Conservation (phyloP, 192 early-diverging fungal species). For the Coemansia sp. region DNA sequence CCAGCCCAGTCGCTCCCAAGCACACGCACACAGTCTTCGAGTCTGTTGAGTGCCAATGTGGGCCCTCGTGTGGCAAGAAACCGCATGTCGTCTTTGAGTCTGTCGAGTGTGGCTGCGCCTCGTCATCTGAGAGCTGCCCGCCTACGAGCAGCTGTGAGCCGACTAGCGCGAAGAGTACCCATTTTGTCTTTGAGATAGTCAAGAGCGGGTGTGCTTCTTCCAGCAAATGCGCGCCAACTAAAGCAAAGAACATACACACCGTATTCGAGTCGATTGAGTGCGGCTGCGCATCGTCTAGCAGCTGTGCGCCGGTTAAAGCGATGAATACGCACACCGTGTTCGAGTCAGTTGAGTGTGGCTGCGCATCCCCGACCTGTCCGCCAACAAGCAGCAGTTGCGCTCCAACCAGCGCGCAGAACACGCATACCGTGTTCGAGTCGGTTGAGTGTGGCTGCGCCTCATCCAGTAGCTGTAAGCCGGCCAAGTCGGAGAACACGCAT, state of each 20-base stretch:
- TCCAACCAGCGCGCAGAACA: neutral
- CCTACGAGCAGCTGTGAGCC: neutral
- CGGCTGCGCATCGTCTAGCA: neutral
- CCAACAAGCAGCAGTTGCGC: neutral
- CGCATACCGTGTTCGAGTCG: neutral
- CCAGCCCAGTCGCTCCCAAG: neutral
- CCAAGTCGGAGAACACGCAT: conserved; percentile 16
- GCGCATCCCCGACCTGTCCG: neutral
- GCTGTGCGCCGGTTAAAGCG: conserved; percentile 21
- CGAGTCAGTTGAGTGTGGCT: conserved; percentile 10
- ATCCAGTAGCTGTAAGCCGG: neutral
- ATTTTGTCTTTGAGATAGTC: neutral
- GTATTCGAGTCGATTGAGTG: conserved; percentile 26
- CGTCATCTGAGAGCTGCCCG: neutral
- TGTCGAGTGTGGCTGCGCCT: conserved; percentile 5
- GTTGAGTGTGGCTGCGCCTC: neutral
- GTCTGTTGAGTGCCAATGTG: conserved; percentile 16
- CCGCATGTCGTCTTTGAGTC: conserved; percentile 13
- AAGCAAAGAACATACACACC: conserved; percentile 21
- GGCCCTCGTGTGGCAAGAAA: conserved; percentile 1
- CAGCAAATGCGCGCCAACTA: neutral
- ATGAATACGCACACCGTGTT: conserved; percentile 10
- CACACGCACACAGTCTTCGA: conserved; percentile 35
- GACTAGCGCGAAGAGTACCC: conserved; percentile 3
- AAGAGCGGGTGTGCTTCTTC: neutral